Evolutionary conservation across 805 yeast genomes (phyloP), one percentile per base, ranked within the genome.

Genomic region (Zygosaccharomyces gambellarensis): DNA sequence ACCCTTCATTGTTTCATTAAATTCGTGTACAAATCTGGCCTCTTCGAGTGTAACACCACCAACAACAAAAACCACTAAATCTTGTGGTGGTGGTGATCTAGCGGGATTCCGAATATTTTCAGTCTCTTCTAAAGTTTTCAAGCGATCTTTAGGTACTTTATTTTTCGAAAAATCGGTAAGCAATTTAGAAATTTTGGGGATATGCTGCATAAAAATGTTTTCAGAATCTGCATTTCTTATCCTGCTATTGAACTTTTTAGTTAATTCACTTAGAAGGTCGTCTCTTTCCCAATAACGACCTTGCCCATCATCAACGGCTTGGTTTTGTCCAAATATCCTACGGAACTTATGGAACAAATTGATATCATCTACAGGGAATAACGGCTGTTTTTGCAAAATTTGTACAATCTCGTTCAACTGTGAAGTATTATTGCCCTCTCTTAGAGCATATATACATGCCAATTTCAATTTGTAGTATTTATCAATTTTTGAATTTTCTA

Each of bases 21-120:
- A 73, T 52, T 89, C 87, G 47, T 85, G 81, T 4, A 90, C 81
- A 22, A 90, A 69, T 53, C 97, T 78, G 0, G 95, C 87, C 65
- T 94, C 99, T 66, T 92, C 98, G 63, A 81, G 89, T 1, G 98
- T 92, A 2, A 79, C 85, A 12, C 99, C 99, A 5, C 97, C 98
- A 45, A 88, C 80, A 46, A 86, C 69, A 62, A 82, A 87, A 1
- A 87, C 71, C 3, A 87, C 75, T n/a, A 87, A 71, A 57, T 86
- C 90, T 58, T 83, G 87, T 1, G 78, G 74, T 14, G 47, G 58
- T 25, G 57, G 47, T 22, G 61, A n/a, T 2, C 39, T 25, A 7
- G 47, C 25, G 12, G 39, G 29, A 27, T 43, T 36, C 5, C 40
- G 25, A 11, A 30, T 27, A n/a, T 22, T 30, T 46, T 39, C 41